phyloP scores from a whole-genome alignment of 2,329 filamentous ascomycete species.

The Blastomyces silverae region DNA sequence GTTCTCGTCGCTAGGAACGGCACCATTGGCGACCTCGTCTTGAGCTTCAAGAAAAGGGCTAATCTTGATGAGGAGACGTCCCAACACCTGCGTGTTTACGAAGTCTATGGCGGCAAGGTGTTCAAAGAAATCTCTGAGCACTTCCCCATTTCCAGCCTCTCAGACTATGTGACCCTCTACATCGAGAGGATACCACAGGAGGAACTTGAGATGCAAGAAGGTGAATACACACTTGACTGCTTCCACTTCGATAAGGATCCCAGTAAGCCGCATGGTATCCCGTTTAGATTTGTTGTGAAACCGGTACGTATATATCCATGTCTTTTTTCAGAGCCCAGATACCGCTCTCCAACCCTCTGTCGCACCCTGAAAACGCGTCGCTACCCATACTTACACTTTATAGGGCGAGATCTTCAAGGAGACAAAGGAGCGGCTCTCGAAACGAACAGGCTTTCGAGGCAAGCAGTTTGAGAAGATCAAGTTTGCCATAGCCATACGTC shows the following conservation, averaged over 20 bases:
- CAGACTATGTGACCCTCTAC: slow-evolving; percentile 75
- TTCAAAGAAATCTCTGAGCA: slow-evolving; percentile 68
- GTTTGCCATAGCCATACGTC: slow-evolving; percentile 71
- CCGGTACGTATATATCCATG: slow-evolving; percentile 50
- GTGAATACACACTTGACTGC: slow-evolving; percentile 64
- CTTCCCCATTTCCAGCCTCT: slow-evolving; percentile 70
- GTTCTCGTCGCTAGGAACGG: slow-evolving; percentile 84
- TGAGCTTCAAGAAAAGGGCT: slow-evolving; percentile 70
- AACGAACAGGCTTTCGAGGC: slow-evolving; percentile 88
- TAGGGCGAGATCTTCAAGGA: slow-evolving; percentile 81
- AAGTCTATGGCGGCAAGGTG: slow-evolving; percentile 74
- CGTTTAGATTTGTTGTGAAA: slow-evolving; percentile 82
- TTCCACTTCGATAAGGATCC: slow-evolving; percentile 93
- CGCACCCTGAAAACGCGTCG: neutral
- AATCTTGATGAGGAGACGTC: slow-evolving; percentile 69
- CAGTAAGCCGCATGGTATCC: slow-evolving; percentile 74
- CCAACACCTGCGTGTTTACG: slow-evolving; percentile 70
- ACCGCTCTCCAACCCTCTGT: neutral
- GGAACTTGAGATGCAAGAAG: slow-evolving; percentile 54
- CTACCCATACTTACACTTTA: neutral
- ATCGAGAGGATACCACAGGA: slow-evolving; percentile 74
- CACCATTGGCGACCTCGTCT: slow-evolving; percentile 68
- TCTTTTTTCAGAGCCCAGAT: slow-evolving; percentile 3
- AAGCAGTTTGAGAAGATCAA: slow-evolving; percentile 99
- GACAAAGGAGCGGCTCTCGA: slow-evolving; percentile 89